phyloP scores from a whole-genome alignment of 1,139 yeast species.

The Hemisphaericaspora xylofermentans region DNA sequence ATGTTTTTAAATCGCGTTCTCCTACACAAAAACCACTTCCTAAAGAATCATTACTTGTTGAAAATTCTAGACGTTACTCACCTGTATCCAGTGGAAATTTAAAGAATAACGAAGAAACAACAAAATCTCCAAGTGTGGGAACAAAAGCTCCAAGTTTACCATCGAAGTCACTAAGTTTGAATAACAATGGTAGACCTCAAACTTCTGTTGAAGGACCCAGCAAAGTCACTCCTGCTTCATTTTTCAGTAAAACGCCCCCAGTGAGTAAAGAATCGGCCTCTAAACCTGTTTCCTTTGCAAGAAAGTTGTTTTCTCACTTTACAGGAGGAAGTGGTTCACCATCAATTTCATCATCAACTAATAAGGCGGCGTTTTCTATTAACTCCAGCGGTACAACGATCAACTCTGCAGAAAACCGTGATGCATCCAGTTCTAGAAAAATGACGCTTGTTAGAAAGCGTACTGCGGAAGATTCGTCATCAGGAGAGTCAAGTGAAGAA shows the following conservation, averaged over 20 bases:
- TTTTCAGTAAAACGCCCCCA: not conserved
- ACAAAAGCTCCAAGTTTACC: no score
- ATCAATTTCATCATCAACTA: not conserved
- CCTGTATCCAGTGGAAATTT: not conserved
- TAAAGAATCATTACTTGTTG: not conserved
- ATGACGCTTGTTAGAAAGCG: conserved; percentile 22
- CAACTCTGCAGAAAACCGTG: not conserved
- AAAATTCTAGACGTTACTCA: not conserved
- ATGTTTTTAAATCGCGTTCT: not conserved
- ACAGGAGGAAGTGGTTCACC: not conserved
- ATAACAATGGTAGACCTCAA: not conserved
- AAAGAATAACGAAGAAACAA: not conserved
- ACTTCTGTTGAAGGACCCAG: not conserved
- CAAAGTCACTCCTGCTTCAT: not conserved
- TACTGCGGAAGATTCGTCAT: conserved; percentile 9
- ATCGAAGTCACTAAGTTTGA: not conserved
- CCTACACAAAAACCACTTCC: conserved; percentile 1
- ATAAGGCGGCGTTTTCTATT: not conserved
- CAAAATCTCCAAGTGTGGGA: not conserved
- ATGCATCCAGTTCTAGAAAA: conserved; percentile 8
- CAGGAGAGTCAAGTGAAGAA: conserved; percentile 12
- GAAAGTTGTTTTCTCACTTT: not conserved
- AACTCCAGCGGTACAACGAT: not conserved
- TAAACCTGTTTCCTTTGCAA: conserved; percentile 1
- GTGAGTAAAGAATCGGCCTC: not conserved